phyloP scores from a whole-genome alignment of 2,329 filamentous ascomycete genomes.

The Aspergillus sp. region DNA sequence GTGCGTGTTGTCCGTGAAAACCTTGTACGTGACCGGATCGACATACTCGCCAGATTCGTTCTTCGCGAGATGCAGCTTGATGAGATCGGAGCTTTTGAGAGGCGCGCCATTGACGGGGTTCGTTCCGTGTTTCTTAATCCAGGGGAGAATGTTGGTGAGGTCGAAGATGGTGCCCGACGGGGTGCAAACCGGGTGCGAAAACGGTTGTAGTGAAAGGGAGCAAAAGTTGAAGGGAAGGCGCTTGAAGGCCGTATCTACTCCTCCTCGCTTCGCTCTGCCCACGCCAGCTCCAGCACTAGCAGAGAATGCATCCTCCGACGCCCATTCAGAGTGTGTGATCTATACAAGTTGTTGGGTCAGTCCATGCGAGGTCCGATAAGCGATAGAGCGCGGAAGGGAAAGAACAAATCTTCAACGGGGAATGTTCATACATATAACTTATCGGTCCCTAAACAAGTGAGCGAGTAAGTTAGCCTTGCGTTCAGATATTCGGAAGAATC shows the following conservation, averaged over 20 bases:
- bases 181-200: conserved; percentile 92
- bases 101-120: conserved; percentile 85
- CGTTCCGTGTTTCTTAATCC: conserved; percentile 90
- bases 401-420: background rate
- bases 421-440: conserved; percentile 50
- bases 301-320: conserved; percentile 83
- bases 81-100: conserved; percentile 77
- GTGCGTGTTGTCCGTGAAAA: conserved; percentile 97
- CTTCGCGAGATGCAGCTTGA: conserved; percentile 87
- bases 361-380: conserved; percentile 20
- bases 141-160: conserved; percentile 87
- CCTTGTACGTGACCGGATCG: conserved; percentile 95
- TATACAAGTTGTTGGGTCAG: conserved; percentile 31
- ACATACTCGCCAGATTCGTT: conserved; percentile 91
- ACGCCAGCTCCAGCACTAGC: conserved; percentile 73
- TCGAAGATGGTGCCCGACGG: conserved; percentile 87
- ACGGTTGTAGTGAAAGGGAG: conserved; percentile 92
- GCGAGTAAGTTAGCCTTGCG: background rate
- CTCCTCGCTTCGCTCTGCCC: conserved; percentile 55
- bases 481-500: background rate
- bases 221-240: conserved; percentile 97
- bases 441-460: conserved; percentile 47
- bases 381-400: conserved; percentile 1
- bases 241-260: conserved; percentile 69
- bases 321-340: conserved; percentile 99